These are phyloP conservation scores for Chenopodium berlandieri DNA, from an alignment of 148 eudicot species.

Conservation along the genomic window DNA sequence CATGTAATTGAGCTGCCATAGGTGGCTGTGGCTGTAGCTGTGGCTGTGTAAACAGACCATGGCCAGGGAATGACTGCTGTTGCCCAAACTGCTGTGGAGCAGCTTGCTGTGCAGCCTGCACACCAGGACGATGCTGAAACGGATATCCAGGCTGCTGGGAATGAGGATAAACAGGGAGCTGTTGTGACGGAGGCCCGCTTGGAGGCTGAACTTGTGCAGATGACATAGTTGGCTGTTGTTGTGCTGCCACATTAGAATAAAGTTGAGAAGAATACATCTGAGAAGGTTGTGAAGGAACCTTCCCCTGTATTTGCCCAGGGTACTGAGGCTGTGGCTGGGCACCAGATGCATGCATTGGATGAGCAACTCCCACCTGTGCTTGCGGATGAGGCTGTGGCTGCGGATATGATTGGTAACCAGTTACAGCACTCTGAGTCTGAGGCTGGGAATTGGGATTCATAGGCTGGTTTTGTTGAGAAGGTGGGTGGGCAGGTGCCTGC, in stretches of 20 bases:
- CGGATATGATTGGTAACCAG: conserved; percentile 48
- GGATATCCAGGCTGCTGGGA: conserved; percentile 53
- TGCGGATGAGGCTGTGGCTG: conserved; percentile 52
- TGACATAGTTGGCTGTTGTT: conserved; percentile 43
- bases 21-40: conserved; percentile 29
- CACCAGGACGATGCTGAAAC: conserved; percentile 53
- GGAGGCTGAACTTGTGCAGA: conserved; percentile 52
- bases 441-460: conserved; percentile 33
- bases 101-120: conserved; percentile 55
- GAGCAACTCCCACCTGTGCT: conserved; percentile 46
- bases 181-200: conserved; percentile 41
- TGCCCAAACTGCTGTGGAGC: conserved; percentile 54
- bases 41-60: conserved; percentile 39
- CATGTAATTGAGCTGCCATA: conserved; percentile 40
- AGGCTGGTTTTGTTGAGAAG: conserved; percentile 38
- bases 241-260: conserved; percentile 45
- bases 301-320: conserved; percentile 49
- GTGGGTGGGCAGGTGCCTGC: conserved; percentile 39
- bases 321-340: conserved; percentile 38
- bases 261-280: conserved; percentile 54
- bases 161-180: conserved; percentile 44
- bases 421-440: conserved; percentile 47
- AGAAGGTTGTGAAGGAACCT: conserved; percentile 54
- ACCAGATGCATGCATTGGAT: conserved; percentile 43
- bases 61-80: conserved; percentile 46